These are phyloP conservation scores for Colletotrichum magnum DNA, from an alignment of 2,329 filamentous ascomycete species.

Conservation along the genomic window DNA sequence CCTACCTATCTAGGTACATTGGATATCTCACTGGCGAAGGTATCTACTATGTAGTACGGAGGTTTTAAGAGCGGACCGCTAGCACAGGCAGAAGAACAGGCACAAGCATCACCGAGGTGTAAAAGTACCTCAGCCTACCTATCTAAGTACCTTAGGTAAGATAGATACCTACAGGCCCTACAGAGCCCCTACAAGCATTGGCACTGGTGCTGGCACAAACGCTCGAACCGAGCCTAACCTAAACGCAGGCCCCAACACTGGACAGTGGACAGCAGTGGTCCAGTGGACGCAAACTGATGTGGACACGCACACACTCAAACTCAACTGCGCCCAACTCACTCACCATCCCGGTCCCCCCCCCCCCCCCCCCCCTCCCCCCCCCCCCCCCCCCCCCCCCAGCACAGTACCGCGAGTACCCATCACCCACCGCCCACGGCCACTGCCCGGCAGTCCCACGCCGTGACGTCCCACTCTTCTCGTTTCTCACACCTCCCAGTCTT, in stretches of 20 bases:
- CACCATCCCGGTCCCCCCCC: neutral
- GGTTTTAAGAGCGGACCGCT: too few species aligned
- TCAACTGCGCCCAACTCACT: neutral
- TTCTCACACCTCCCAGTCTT: slow-evolving; percentile 20
- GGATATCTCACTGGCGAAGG: too few species aligned
- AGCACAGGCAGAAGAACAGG: neutral
- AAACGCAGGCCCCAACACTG: slow-evolving; percentile 13
- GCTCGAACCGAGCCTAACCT: slow-evolving; percentile 33
- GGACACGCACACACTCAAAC: neutral
- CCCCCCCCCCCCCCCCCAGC: neutral
- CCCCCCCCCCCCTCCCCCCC: neutral
- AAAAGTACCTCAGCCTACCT: too few species aligned
- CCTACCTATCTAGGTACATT: neutral
- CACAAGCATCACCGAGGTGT: neutral
- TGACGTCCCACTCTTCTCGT: slow-evolving; percentile 32
- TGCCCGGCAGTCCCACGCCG: slow-evolving; percentile 3
- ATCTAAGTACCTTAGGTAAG: too few species aligned
- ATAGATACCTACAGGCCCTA: too few species aligned
- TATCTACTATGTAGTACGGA: too few species aligned
- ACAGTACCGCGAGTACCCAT: neutral
- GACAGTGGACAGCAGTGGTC: too few species aligned
- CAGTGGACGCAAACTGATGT: too few species aligned
- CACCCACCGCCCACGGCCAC: neutral
- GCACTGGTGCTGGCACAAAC: slow-evolving; percentile 1
- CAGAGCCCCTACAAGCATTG: neutral